phyloP scores from a whole-genome alignment of 2,329 filamentous ascomycete genomes.

The Mycosphaerelloides madeirae region DNA sequence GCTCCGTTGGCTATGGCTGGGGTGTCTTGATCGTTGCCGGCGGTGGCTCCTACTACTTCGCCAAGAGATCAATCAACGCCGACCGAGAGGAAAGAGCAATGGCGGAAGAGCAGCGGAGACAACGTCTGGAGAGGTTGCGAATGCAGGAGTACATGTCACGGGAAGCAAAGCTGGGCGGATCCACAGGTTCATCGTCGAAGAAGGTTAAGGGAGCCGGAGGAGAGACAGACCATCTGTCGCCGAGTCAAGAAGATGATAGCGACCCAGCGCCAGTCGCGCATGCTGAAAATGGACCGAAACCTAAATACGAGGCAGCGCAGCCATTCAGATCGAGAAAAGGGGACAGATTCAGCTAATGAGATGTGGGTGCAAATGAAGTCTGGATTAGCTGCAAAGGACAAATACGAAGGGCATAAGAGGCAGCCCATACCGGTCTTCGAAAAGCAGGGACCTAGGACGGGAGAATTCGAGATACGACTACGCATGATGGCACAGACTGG shows the following conservation, averaged over 20 bases:
- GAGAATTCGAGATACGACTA: too few relatives aligned
- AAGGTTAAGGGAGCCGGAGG: constrained; percentile 34
- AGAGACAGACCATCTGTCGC: constrained; percentile 26
- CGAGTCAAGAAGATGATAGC: constrained; percentile 15
- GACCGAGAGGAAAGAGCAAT: constrained; percentile 72
- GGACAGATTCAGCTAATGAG: constrained; percentile 63
- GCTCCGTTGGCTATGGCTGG: constrained; percentile 69
- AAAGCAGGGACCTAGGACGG: too few relatives aligned
- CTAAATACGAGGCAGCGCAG: constrained; percentile 78
- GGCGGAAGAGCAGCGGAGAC: constrained; percentile 54
- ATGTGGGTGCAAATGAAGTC: too few relatives aligned
- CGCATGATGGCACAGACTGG: too few relatives aligned
- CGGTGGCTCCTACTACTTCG: constrained; percentile 90
- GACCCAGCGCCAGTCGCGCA: constrained; percentile 86
- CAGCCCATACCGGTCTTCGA: too few relatives aligned
- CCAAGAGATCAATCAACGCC: constrained; percentile 89
- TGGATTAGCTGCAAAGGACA: too few relatives aligned
- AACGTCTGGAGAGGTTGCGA: constrained; percentile 22
- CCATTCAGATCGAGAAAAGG: constrained; percentile 77
- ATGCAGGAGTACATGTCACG: constrained; percentile 20
- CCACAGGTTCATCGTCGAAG: constrained; percentile 4
- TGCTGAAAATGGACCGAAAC: constrained; percentile 68
- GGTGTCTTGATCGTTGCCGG: constrained; percentile 82
- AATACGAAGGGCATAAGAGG: too few relatives aligned
- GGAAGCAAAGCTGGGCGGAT: constrained; percentile 7